Evolutionary conservation across 768 basidiomycete species (phyloP), one percentile per base, ranked within the genome.

Genomic region (Tulasnella sp.): DNA sequence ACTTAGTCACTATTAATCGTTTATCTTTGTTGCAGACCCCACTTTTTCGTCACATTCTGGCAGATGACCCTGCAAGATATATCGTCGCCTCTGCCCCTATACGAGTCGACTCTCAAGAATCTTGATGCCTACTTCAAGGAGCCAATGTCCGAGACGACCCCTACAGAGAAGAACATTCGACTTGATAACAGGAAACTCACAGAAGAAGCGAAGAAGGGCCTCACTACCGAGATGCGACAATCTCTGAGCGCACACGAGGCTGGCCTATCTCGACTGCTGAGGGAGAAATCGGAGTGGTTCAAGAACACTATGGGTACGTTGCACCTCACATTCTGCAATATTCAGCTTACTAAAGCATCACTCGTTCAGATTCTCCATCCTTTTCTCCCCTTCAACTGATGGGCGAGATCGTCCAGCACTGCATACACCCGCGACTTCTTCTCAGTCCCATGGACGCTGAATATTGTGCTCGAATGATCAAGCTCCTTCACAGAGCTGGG

Each of bases 371-470:
- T 3, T 76, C 89, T 17, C 17, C 23, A 15, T 29, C 27, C 17
- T 51, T 59, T 24, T 48, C 58, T 29, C 34, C 58, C 42, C 79
- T 80, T 4, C 76, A 81, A 3, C 74, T 92, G 43, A 65, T 67
- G n/a, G 42, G 64, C n/a, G 65, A 72, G 50, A 71, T 67, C 59
- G 85, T 91, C 63, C 89, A 96, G 68, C 83, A 95, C 67, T 98
- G 96, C 69, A 82, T 99, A 62, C 85, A 88, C 67, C 95, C 96
- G 10, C 83, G 96, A 27, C 87, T 86, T 64, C 74, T 97, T 42
- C 74, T 97, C n/a, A 95, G 95, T 0, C 93, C 93, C 0, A 89
- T 93, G 82, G 96, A 99, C 70, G 95, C 96, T 24, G 86, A 95
- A 58, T 99, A 84, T 65, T 92, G 91, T 59, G 86, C 90, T 2